phyloP scores from a whole-genome alignment of 805 yeast species.

The Debaryomyces castellii region DNA sequence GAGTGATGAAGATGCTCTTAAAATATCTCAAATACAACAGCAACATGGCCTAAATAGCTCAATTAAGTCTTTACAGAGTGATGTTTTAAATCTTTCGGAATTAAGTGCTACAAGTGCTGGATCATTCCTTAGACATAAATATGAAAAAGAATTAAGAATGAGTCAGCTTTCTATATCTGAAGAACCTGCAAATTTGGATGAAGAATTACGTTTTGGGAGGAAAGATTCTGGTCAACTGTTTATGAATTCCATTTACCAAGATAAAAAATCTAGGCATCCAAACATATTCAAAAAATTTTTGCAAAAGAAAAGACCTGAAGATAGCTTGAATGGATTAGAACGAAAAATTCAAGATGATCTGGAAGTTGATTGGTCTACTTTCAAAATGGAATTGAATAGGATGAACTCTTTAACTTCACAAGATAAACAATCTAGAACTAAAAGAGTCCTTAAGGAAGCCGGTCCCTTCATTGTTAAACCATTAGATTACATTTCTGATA shows the following conservation, averaged over 20 bases:
- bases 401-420: constrained; percentile 65
- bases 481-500: constrained; percentile 40
- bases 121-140: constrained; percentile 72
- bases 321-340: constrained; percentile 29
- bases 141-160: constrained; percentile 36
- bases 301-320: constrained; percentile 29
- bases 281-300: constrained; percentile 46
- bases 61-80: constrained; percentile 43
- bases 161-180: constrained; percentile 22
- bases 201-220: background rate
- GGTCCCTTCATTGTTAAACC: constrained; percentile 41
- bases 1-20: constrained; percentile 27
- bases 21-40: constrained; percentile 26
- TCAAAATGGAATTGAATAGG: constrained; percentile 63
- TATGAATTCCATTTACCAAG: constrained; percentile 44
- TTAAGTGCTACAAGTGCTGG: constrained; percentile 90
- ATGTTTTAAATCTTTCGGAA: constrained; percentile 56
- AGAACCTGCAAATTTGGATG: constrained; percentile 6
- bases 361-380: constrained; percentile 38
- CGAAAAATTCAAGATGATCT: constrained; percentile 29
- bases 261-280: constrained; percentile 42
- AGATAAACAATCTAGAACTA: constrained; percentile 71
- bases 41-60: constrained; percentile 41
- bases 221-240: constrained; percentile 19
- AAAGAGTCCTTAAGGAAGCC: constrained; percentile 47